Base-by-base conservation (phyloP, 2,329 filamentous ascomycete species). In the Coniochaeta hoffmannii region DNA sequence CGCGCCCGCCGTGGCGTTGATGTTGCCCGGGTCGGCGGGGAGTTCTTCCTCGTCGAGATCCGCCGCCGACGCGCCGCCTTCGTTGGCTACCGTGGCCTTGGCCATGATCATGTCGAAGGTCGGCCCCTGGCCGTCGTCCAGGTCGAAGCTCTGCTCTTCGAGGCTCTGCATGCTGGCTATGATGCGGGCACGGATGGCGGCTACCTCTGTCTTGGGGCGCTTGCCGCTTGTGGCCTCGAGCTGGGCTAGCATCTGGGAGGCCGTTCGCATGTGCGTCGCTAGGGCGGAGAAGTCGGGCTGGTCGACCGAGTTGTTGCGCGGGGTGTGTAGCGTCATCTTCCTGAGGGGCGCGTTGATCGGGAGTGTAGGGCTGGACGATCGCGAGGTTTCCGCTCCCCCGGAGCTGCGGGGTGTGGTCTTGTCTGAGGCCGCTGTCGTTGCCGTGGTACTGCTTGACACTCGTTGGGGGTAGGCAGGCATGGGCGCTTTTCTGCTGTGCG, bases 111-210 rank as follows among this genome's bases (percentile, higher is more conserved):
- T 84, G 62, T 93, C 89, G 62, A 94, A 93, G 0, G 86, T 92
- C 17, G 89, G 87, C 0, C 83, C 79, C 57, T 84, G 80, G n/a
- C 75, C 75, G 52, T 91, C 88, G 59, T 91, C 88, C 2, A 83
- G 73, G 52, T 90, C 85, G 63, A 94, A 94, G 66, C 85, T 92
- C 68, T 93, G 87, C 69, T 94, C 90, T 69, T 94, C 89, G 9
- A 94, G 73, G 61, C 81, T 90, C 68, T 94, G 89, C 90, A 94
- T 94, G 68, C 89, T 93, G 2, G 89, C 89, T 63, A 94, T 94
- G 60, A 94, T 94, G 71, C 90, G 91, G 38, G 88, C 85, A 62
- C 90, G 81, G 68, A 94, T 94, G 8, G 89, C 87, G 17, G 88
- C 89, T 4, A 94, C 89, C 70, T 94, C 89, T 30, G 85, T 83